These are phyloP conservation scores for Euclidium syriacum DNA, from an alignment of 345 rosid species.

Conservation along the genomic window DNA sequence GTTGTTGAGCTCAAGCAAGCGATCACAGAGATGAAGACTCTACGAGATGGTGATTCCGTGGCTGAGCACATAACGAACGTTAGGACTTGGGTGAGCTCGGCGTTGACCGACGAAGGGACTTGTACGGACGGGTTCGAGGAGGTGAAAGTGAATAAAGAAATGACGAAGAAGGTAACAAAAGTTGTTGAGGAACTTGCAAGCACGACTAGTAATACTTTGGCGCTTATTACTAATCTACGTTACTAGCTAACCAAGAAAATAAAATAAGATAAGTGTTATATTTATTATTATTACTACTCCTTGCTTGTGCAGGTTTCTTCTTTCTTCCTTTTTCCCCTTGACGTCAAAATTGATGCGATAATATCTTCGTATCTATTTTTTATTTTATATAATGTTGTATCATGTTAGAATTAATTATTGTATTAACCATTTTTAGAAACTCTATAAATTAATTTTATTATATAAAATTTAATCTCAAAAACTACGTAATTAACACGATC, in stretches of 20 bases:
- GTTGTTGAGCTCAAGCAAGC: constrained; percentile 53
- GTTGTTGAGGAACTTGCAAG: constrained; percentile 33
- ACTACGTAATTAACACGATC: no score
- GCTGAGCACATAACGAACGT: constrained; percentile 37
- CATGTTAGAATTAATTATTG: background rate
- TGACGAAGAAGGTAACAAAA: constrained; percentile 41
- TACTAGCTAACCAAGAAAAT: constrained; percentile 1
- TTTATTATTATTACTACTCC: constrained; percentile 7
- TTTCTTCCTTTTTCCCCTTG: background rate
- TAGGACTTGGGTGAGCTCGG: constrained; percentile 63
- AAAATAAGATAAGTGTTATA: background rate
- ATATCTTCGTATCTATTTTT: no score
- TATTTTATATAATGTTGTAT: background rate
- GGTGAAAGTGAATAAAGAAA: constrained; percentile 28
- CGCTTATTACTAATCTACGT: constrained; percentile 44
- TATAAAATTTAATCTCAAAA: no score
- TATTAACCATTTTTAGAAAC: no score
- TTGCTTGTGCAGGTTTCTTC: constrained; percentile 3
- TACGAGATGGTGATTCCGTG: constrained; percentile 7
- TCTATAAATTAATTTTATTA: no score
- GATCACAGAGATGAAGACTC: constrained; percentile 29
- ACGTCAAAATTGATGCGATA: background rate
- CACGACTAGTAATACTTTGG: constrained; percentile 64
- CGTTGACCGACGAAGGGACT: constrained; percentile 59
- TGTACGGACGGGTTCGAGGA: constrained; percentile 67